Percentiles rank a stretch among this genome's conserved stretches.
These are phyloP conservation scores for Trichoderma harzianum DNA, from an alignment of 2,329 filamentous ascomycete species.

Conservation along the genomic window DNA sequence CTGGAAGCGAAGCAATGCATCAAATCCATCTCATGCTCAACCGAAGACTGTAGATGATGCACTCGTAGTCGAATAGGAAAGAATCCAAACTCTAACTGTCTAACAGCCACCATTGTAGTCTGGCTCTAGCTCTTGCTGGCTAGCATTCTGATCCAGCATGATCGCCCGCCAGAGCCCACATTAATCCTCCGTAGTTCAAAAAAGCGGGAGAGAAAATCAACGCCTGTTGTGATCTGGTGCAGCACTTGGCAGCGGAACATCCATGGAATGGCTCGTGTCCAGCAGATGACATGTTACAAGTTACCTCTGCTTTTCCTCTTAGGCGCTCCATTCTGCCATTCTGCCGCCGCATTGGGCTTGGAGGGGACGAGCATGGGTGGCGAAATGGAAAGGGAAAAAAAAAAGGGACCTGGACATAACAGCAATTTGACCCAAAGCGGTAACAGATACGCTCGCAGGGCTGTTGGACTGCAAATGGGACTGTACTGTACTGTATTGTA, in stretches of 20 bases:
- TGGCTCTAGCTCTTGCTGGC: background rate
- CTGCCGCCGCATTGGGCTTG: background rate
- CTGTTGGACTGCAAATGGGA: background rate
- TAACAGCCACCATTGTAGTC: background rate
- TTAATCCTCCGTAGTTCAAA: background rate
- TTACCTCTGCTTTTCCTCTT: background rate
- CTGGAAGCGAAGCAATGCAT: background rate
- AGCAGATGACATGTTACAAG: background rate
- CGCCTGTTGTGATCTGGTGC: background rate
- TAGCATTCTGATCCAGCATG: background rate
- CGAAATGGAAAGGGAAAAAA: background rate
- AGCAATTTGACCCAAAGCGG: background rate
- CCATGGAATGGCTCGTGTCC: too few relatives aligned
- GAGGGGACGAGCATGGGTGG: background rate
- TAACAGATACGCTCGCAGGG: slow-evolving; percentile 5
- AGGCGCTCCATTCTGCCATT: background rate
- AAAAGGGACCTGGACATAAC: background rate
- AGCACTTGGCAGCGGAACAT: background rate
- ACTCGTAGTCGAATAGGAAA: background rate
- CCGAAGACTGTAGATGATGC: too few relatives aligned
- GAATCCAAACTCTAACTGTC: background rate
- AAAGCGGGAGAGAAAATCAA: background rate
- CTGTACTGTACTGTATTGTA: background rate
- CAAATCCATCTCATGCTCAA: background rate
- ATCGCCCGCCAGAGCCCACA: background rate